Evolutionary conservation across 2,329 filamentous ascomycete species (phyloP).

Genomic region (Botrytis cinerea): DNA sequence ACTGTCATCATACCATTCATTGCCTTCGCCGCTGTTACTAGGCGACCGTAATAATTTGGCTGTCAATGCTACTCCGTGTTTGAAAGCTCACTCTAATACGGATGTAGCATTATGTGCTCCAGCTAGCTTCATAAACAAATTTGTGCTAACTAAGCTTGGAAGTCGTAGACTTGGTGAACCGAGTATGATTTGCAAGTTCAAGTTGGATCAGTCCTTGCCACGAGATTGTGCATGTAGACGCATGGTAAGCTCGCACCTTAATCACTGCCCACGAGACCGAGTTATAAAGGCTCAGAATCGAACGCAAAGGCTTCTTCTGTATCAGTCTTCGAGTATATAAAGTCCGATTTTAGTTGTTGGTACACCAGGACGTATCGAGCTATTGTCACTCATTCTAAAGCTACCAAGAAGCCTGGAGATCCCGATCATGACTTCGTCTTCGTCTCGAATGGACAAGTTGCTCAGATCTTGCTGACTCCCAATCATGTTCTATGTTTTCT

Average conservation of each 20-base stretch:
- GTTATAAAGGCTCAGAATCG: not conserved
- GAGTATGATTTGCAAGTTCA: conserved; percentile 61
- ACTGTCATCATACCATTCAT: not conserved
- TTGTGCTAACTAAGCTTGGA: not conserved
- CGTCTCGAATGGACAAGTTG: too few relatives aligned
- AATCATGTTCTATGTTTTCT: too few relatives aligned
- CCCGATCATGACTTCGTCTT: too few relatives aligned
- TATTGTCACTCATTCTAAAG: too few relatives aligned
- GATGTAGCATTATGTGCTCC: conserved; percentile 50
- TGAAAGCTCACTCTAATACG: conserved; percentile 57
- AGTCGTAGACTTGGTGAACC: conserved; percentile 66
- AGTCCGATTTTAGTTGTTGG: too few relatives aligned
- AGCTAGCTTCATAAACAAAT: conserved; percentile 51
- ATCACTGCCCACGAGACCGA: not conserved
- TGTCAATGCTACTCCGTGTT: conserved; percentile 67
- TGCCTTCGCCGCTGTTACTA: conserved; percentile 34
- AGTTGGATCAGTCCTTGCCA: conserved; percentile 64
- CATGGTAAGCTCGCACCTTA: conserved; percentile 3
- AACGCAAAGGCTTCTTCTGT: not conserved
- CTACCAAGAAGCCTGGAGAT: too few relatives aligned
- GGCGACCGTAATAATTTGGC: conserved; percentile 71
- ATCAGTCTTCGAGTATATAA: too few relatives aligned
- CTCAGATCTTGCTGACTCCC: too few relatives aligned
- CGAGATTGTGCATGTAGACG: conserved; percentile 49
- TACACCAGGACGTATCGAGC: too few relatives aligned